Conservation (phyloP, 1,284 basidiomycete species). For the Anthracocystis panici-leucophaei region DNA sequence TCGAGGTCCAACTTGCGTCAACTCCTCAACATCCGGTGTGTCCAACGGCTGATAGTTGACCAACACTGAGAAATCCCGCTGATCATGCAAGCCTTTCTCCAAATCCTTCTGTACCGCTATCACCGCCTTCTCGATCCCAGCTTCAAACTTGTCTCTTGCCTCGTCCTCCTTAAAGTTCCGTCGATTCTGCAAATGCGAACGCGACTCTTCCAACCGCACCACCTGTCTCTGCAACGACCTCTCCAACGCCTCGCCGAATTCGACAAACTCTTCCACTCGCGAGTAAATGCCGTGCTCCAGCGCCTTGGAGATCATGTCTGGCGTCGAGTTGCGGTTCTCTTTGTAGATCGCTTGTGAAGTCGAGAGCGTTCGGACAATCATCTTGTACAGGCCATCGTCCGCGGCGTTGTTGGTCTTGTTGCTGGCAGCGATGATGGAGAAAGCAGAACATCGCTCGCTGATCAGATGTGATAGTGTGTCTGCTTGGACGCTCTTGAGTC, state of each 20-base stretch:
- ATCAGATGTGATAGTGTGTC: conserved; percentile 53
- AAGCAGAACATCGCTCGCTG: conserved; percentile 28
- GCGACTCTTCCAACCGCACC: conserved; percentile 36
- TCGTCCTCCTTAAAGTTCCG: conserved; percentile 15
- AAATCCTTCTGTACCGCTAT: conserved; percentile 25
- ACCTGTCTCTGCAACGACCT: conserved; percentile 50
- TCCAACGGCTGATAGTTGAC: conserved; percentile 46
- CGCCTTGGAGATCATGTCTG: conserved; percentile 53
- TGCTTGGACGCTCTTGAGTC: conserved; percentile 49
- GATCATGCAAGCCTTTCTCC: conserved; percentile 30
- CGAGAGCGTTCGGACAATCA: conserved; percentile 21
- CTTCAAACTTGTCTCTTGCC: conserved; percentile 16
- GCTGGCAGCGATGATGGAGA: background rate
- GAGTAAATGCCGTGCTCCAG: conserved; percentile 60
- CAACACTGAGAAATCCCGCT: conserved; percentile 49
- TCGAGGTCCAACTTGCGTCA: conserved; percentile 33
- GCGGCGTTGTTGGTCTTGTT: background rate
- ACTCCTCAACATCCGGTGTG: conserved; percentile 23
- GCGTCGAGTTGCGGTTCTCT: conserved; percentile 47
- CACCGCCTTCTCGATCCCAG: conserved; percentile 14
- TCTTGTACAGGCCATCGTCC: conserved; percentile 36
- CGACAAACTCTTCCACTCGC: conserved; percentile 56
- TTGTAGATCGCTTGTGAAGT: conserved; percentile 47
- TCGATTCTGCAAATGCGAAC: conserved; percentile 29
- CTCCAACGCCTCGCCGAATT: conserved; percentile 53